phyloP scores from a whole-genome alignment of 257 asterid species.

The Nicotiana tabacum region DNA sequence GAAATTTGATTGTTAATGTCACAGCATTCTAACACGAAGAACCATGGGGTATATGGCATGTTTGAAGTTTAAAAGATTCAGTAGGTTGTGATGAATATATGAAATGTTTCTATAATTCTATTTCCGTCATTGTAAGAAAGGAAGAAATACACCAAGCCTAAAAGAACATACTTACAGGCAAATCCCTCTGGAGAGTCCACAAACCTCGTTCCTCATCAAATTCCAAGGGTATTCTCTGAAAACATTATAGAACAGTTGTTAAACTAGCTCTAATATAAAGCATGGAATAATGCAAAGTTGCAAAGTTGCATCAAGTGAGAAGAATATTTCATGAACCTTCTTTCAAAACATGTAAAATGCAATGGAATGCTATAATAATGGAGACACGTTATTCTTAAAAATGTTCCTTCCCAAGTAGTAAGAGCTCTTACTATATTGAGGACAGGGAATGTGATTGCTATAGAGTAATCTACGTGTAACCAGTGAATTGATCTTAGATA shows the following conservation, averaged over 20 bases:
- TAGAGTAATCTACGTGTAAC: not conserved
- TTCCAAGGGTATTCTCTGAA: conserved; percentile 65
- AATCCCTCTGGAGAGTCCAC: conserved; percentile 70
- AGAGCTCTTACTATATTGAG: not conserved
- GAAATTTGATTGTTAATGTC: not conserved
- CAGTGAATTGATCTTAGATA: not conserved
- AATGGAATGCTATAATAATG: not conserved
- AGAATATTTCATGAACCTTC: not conserved
- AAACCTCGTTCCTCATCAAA: conserved; percentile 40
- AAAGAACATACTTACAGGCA: conserved; percentile 51
- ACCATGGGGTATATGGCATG: not conserved
- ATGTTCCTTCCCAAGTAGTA: not conserved
- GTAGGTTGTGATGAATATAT: not conserved
- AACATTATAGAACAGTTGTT: conserved; percentile 11
- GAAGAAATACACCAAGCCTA: not conserved
- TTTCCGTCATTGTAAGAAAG: not conserved
- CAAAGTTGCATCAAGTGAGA: not conserved
- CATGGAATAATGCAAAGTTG: not conserved
- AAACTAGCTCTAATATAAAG: not conserved
- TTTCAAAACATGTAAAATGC: not conserved
- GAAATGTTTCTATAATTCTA: not conserved
- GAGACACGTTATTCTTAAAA: not conserved
- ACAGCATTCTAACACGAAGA: not conserved
- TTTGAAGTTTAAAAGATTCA: not conserved
- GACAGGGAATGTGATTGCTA: not conserved